phyloP scores from a whole-genome alignment of 129 eudicot species.

The Apium graveolens region DNA sequence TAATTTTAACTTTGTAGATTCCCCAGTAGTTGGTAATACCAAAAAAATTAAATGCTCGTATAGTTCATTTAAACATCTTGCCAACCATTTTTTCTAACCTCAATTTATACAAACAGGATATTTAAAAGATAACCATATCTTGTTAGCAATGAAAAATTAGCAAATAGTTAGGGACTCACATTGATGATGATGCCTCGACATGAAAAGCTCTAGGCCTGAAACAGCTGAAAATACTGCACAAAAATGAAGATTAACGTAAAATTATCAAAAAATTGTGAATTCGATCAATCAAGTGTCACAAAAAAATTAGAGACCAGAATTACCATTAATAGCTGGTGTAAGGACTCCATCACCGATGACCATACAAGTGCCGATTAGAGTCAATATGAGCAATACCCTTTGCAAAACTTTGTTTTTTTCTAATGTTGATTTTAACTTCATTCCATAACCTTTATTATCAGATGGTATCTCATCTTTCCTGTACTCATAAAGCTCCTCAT shows the following conservation, averaged over 20 bases:
- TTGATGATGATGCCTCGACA: constrained; percentile 66
- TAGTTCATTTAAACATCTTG: not conserved
- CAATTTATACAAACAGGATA: not conserved
- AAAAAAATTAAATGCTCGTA: not conserved
- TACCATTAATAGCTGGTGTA: constrained; percentile 83
- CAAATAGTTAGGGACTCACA: constrained; percentile 37
- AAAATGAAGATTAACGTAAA: constrained; percentile 12
- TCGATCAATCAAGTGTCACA: not conserved
- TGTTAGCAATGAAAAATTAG: not conserved
- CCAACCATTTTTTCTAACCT: not conserved
- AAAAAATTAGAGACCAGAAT: not conserved
- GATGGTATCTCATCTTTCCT: constrained; percentile 35
- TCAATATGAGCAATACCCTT: constrained; percentile 51
- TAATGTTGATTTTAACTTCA: constrained; percentile 47
- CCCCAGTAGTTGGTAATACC: not conserved
- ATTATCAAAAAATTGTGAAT: not conserved
- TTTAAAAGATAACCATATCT: not conserved
- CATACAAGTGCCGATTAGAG: constrained; percentile 87
- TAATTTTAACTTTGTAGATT: not conserved
- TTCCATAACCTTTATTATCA: constrained; percentile 32
- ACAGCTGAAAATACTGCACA: constrained; percentile 90
- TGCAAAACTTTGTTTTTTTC: constrained; percentile 61
- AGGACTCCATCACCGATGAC: constrained; percentile 92
- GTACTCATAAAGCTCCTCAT: constrained; percentile 67
- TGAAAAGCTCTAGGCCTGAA: constrained; percentile 84